Evolutionary conservation across 2,329 filamentous ascomycete species (phyloP).

Genomic region (Aspergillus sergii): DNA sequence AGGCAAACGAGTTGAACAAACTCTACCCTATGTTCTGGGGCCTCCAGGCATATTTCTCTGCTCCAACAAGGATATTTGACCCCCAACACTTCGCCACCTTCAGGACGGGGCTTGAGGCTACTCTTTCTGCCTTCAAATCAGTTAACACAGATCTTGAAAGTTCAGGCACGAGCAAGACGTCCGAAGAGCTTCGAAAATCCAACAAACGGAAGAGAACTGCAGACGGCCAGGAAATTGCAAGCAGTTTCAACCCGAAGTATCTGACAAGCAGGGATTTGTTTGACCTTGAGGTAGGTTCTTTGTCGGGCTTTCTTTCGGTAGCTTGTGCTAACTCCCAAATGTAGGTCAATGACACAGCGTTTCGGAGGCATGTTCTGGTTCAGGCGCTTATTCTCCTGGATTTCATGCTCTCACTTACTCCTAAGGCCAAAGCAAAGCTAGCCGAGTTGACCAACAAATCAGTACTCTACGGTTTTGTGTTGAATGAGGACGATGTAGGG

Average conservation of each 20-base stretch:
- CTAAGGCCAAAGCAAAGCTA: slow-evolving; percentile 78
- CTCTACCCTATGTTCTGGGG: slow-evolving; percentile 95
- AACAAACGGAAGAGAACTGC: slow-evolving; percentile 70
- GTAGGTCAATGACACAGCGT: slow-evolving; percentile 88
- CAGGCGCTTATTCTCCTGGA: slow-evolving; percentile 94
- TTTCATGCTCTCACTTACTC: slow-evolving; percentile 87
- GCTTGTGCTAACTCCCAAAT: slow-evolving; percentile 24
- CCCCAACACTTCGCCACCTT: slow-evolving; percentile 66
- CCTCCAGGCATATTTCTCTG: slow-evolving; percentile 86
- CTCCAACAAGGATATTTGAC: slow-evolving; percentile 82
- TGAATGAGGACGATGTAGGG: slow-evolving; percentile 79
- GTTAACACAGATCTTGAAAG: slow-evolving; percentile 70
- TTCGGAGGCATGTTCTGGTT: slow-evolving; percentile 90
- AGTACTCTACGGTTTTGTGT: slow-evolving; percentile 77
- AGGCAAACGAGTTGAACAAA: slow-evolving; percentile 66
- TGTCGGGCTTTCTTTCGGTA: background rate
- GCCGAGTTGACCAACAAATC: slow-evolving; percentile 78
- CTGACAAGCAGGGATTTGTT: slow-evolving; percentile 97
- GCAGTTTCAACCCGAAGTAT: slow-evolving; percentile 94
- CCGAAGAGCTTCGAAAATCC: slow-evolving; percentile 66
- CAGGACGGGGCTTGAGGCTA: slow-evolving; percentile 64
- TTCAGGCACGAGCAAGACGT: slow-evolving; percentile 58
- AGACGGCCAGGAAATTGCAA: slow-evolving; percentile 65
- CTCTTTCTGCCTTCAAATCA: slow-evolving; percentile 74
- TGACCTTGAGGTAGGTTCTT: slow-evolving; percentile 74